These are phyloP conservation scores for Curvularia sp. DNA, from an alignment of 2,329 filamentous ascomycete genomes.

Conservation along the genomic window DNA sequence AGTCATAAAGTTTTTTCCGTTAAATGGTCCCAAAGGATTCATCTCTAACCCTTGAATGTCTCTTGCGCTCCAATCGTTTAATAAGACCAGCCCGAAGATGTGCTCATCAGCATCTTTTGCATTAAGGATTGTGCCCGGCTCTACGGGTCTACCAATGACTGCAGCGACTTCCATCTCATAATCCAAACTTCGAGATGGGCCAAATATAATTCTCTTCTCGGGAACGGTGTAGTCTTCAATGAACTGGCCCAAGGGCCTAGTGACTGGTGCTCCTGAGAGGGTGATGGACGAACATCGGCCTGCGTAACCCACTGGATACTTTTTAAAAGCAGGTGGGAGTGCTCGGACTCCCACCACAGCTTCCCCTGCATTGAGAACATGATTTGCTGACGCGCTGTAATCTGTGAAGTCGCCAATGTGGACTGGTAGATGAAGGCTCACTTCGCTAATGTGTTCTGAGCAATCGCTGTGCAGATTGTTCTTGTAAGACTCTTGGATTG, in stretches of 20 bases:
- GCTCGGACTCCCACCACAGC: conserved; percentile 33
- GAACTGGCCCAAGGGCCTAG: conserved; percentile 39
- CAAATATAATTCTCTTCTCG: conserved; percentile 60
- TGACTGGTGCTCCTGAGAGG: conserved; percentile 55
- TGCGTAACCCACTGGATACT: conserved; percentile 60
- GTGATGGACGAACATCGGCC: conserved; percentile 63
- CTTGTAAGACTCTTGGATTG: conserved; percentile 49
- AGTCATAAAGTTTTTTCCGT: conserved; percentile 67
- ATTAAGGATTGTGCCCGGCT: conserved; percentile 49
- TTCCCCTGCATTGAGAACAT: conserved; percentile 60
- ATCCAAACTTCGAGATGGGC: conserved; percentile 53
- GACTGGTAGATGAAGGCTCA: conserved; percentile 63
- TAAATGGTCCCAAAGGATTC: conserved; percentile 67
- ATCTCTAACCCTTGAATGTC: conserved; percentile 70
- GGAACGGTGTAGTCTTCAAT: conserved; percentile 41
- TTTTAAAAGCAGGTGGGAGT: conserved; percentile 39
- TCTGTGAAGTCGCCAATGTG: conserved; percentile 65
- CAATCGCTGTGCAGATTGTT: conserved; percentile 21
- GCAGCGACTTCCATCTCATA: conserved; percentile 61
- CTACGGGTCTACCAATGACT: conserved; percentile 53
- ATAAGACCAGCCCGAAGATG: conserved; percentile 68
- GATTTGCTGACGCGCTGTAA: conserved; percentile 63
- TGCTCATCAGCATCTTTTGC: conserved; percentile 59
- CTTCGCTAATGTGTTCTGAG: conserved; percentile 49
- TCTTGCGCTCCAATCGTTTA: conserved; percentile 70